Evolutionary conservation across 2,329 filamentous ascomycete species (phyloP).

Genomic region (Davidsoniella neocaledoniae): DNA sequence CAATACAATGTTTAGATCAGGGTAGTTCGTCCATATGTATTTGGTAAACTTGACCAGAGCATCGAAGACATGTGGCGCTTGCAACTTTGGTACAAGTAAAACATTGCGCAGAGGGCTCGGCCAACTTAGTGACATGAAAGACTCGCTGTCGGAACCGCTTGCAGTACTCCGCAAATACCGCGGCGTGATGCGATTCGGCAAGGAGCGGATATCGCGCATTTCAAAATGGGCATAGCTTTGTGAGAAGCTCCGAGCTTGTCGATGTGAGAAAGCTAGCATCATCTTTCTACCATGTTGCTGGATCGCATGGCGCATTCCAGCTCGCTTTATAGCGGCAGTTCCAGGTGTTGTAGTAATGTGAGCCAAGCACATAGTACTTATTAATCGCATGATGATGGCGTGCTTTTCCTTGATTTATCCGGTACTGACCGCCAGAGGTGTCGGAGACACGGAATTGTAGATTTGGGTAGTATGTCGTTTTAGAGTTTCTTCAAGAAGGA

Average conservation of each 20-base stretch:
- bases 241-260: constrained; percentile 28
- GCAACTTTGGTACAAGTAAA: constrained; percentile 41
- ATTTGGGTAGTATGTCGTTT: too few species aligned
- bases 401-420: too few species aligned
- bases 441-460: too few species aligned
- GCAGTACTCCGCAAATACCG: constrained; percentile 37
- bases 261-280: too few species aligned
- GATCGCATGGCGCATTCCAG: too few species aligned
- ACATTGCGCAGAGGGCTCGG: constrained; percentile 37
- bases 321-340: too few species aligned
- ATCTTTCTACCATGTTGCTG: too few species aligned
- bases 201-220: constrained; percentile 30
- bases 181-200: constrained; percentile 42
- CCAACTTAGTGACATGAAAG: constrained; percentile 38
- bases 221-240: constrained; percentile 27
- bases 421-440: too few species aligned
- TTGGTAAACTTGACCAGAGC: constrained; percentile 41
- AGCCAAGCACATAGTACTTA: too few species aligned
- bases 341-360: too few species aligned
- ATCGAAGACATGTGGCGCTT: constrained; percentile 33
- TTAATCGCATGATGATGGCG: too few species aligned
- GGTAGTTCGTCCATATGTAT: constrained; percentile 66
- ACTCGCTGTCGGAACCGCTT: constrained; percentile 22
- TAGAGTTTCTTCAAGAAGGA: too few species aligned
- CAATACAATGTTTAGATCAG: constrained; percentile 64